Percentiles rank a stretch among this genome's conserved stretches.
Conservation (phyloP, 2,329 filamentous ascomycete genomes). For the Aspergillus vadensis region DNA sequence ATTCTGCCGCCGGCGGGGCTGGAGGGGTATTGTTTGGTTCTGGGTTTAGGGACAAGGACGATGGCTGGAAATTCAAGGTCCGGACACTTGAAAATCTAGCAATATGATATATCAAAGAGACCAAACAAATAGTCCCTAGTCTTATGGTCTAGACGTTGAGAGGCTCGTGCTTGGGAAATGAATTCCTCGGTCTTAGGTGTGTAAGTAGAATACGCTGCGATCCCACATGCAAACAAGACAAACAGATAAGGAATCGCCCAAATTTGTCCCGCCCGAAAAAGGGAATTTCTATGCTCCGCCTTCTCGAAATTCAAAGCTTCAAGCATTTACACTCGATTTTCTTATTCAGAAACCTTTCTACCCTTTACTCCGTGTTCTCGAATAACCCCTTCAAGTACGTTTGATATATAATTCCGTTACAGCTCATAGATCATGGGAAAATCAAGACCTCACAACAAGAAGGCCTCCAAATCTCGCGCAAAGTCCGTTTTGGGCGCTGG, state of each 20-base stretch:
- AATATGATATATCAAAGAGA: neutral
- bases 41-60: neutral
- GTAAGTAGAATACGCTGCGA: slow-evolving; percentile 25
- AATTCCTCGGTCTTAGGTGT: slow-evolving; percentile 18
- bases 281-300: slow-evolving; percentile 20
- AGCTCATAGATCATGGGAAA: slow-evolving; percentile 50
- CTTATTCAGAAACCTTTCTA: neutral
- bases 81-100: neutral
- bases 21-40: slow-evolving; percentile 30
- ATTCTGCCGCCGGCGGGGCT: slow-evolving; percentile 29
- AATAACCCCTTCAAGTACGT: slow-evolving; percentile 15
- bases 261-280: slow-evolving; percentile 30
- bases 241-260: slow-evolving; percentile 38
- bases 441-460: slow-evolving; percentile 53
- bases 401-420: slow-evolving; percentile 4
- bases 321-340: neutral
- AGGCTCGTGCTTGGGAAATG: slow-evolving; percentile 2
- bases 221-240: slow-evolving; percentile 46
- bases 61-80: neutral
- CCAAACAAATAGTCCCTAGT: neutral
- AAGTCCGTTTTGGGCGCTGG: slow-evolving; percentile 49
- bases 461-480: slow-evolving; percentile 42
- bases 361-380: neutral
- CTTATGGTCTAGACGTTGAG: slow-evolving; percentile 5
- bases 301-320: slow-evolving; percentile 9